These are phyloP conservation scores for Nothopassalora personata DNA, from an alignment of 2,329 filamentous ascomycete genomes.

Conservation along the genomic window DNA sequence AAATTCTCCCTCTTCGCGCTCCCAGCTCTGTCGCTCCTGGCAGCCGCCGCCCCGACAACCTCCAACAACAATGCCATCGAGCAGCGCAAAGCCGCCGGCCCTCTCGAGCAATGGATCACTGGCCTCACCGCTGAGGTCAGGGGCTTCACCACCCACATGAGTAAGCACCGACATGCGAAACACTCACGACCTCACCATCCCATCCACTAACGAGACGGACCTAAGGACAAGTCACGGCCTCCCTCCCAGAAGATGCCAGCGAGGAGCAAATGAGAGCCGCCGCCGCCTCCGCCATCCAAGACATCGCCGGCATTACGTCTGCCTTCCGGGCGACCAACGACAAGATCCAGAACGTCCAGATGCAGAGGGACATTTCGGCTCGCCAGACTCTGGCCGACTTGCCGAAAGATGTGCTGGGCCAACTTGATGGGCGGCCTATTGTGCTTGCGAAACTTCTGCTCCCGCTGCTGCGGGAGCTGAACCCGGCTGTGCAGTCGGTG, in stretches of 20 bases:
- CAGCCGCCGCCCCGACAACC: conserved; percentile 2
- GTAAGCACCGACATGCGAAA: background rate
- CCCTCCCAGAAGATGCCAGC: background rate
- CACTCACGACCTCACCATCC: too few relatives aligned
- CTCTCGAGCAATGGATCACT: background rate
- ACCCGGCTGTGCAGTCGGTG: conserved; percentile 10
- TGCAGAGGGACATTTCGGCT: background rate
- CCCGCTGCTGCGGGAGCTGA: conserved; percentile 5
- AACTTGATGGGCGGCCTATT: conserved; percentile 10
- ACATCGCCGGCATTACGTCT: conserved; percentile 13
- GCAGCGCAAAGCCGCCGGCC: background rate
- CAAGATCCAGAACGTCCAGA: conserved; percentile 2
- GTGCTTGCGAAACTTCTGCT: conserved; percentile 7
- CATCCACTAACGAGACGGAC: too few relatives aligned
- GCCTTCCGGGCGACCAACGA: conserved; percentile 16
- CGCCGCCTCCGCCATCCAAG: conserved; percentile 1
- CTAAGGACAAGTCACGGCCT: background rate
- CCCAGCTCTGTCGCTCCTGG: conserved; percentile 3
- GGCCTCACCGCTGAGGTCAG: conserved; percentile 3
- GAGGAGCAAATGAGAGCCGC: conserved; percentile 6
- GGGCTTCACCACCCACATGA: conserved; percentile 3
- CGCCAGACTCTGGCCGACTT: conserved; percentile 2
- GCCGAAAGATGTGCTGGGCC: conserved; percentile 5
- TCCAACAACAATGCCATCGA: background rate
- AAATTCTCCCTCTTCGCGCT: conserved; percentile 6